These are phyloP conservation scores for Pyrenochaeta sp. DNA, from an alignment of 2,329 filamentous ascomycete genomes.

Conservation along the genomic window DNA sequence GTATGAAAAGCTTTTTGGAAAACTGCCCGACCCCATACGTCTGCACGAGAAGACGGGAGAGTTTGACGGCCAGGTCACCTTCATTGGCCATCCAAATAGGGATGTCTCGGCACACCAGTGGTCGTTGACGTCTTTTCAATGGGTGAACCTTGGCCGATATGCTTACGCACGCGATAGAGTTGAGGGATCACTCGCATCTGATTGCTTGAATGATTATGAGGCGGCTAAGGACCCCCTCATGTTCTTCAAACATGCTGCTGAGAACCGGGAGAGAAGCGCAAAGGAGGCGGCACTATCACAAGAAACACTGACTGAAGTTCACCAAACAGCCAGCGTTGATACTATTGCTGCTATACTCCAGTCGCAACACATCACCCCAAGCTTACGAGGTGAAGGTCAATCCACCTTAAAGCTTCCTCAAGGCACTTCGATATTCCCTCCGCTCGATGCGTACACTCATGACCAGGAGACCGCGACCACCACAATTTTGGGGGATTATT, in stretches of 20 bases:
- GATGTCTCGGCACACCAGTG: constrained; percentile 58
- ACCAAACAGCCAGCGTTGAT: background rate
- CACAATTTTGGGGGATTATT: constrained; percentile 14
- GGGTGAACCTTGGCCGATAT: constrained; percentile 56
- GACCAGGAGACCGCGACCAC: background rate
- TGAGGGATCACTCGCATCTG: constrained; percentile 53
- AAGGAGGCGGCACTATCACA: constrained; percentile 17
- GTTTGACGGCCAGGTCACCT: constrained; percentile 53
- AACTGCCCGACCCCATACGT: constrained; percentile 51
- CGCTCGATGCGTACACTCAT: background rate
- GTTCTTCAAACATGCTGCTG: constrained; percentile 53
- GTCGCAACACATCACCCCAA: too few species aligned
- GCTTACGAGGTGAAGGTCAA: too few species aligned
- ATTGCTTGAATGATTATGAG: constrained; percentile 48
- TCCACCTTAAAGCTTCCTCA: too few species aligned
- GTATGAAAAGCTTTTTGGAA: constrained; percentile 51
- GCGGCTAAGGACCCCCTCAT: constrained; percentile 47
- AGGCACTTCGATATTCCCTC: too few species aligned
- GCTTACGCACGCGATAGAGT: constrained; percentile 51
- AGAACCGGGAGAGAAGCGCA: constrained; percentile 43
- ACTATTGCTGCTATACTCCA: too few species aligned
- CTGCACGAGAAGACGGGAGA: constrained; percentile 40
- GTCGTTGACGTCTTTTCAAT: constrained; percentile 49
- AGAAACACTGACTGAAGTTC: background rate
- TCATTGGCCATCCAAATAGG: constrained; percentile 57